phyloP scores from a whole-genome alignment of 805 yeast species.

The Isabelozyma gotoi region DNA sequence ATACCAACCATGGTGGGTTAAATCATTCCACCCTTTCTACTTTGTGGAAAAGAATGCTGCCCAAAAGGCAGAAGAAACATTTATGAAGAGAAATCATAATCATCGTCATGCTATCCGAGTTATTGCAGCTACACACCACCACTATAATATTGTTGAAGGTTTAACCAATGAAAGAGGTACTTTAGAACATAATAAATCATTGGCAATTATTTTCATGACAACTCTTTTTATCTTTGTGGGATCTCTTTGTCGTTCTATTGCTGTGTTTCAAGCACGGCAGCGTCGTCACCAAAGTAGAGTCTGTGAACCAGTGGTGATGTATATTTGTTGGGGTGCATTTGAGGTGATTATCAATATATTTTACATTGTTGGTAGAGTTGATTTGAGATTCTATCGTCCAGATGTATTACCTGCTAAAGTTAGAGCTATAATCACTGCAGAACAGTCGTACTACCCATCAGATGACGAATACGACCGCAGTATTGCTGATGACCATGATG shows the following conservation, averaged over 20 bases:
- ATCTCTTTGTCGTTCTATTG: conserved; percentile 47
- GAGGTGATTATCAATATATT: conserved; percentile 14
- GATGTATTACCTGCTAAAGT: conserved; percentile 21
- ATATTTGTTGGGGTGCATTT: conserved; percentile 18
- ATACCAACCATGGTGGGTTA: conserved; percentile 25
- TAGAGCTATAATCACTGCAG: conserved; percentile 28
- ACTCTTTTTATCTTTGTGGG: conserved; percentile 47
- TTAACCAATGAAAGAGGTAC: conserved; percentile 26
- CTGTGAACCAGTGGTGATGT: conserved; percentile 10
- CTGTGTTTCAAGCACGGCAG: conserved; percentile 29
- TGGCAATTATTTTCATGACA: conserved; percentile 41
- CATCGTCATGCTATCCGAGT: conserved; percentile 22
- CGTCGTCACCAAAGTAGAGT: conserved; percentile 10
- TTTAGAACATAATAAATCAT: conserved; percentile 48
- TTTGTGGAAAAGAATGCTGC: conserved; percentile 19
- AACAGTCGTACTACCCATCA: conserved; percentile 20
- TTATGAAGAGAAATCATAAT: conserved; percentile 17
- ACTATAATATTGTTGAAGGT: conserved; percentile 26
- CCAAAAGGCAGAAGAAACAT: conserved; percentile 16
- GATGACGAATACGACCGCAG: conserved; percentile 6
- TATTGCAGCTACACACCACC: conserved; percentile 21
- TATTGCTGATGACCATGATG: conserved; percentile 6
- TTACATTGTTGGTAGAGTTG: conserved; percentile 18
- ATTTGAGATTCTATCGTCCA: conserved; percentile 22
- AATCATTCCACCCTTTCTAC: conserved; percentile 16